These are phyloP conservation scores for Stagonosporopsis chrysanthemi DNA, from an alignment of 2,329 filamentous ascomycete species.

Conservation along the genomic window DNA sequence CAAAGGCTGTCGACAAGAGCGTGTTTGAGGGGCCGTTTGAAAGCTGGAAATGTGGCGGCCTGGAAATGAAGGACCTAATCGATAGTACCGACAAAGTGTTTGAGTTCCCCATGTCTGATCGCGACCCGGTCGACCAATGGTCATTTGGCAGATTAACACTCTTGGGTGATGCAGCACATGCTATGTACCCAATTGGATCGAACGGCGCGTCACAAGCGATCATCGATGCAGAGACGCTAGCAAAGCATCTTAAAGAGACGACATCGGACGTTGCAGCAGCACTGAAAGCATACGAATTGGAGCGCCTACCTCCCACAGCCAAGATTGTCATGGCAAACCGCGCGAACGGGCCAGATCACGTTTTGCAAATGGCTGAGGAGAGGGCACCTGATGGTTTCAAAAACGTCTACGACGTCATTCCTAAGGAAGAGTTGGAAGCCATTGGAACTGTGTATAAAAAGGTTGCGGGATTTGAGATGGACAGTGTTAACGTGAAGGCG, in stretches of 20 bases:
- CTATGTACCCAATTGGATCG: slow-evolving; percentile 55
- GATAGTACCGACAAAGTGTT: slow-evolving; percentile 53
- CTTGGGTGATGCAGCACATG: slow-evolving; percentile 53
- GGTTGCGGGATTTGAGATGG: slow-evolving; percentile 57
- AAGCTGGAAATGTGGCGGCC: slow-evolving; percentile 53
- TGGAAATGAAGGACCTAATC: slow-evolving; percentile 55
- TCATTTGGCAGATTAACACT: slow-evolving; percentile 45
- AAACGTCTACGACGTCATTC: slow-evolving; percentile 53
- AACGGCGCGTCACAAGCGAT: slow-evolving; percentile 57
- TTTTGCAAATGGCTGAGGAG: slow-evolving; percentile 56
- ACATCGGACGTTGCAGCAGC: slow-evolving; percentile 41
- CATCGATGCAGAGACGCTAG: slow-evolving; percentile 53
- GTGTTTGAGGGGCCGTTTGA: slow-evolving; percentile 52
- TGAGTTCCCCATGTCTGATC: slow-evolving; percentile 58
- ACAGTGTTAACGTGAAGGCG: slow-evolving; percentile 54
- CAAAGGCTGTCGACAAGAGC: slow-evolving; percentile 52
- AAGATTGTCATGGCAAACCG: slow-evolving; percentile 58
- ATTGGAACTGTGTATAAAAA: slow-evolving; percentile 50
- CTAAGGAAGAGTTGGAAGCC: slow-evolving; percentile 51
- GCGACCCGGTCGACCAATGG: slow-evolving; percentile 53
- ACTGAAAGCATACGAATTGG: slow-evolving; percentile 50
- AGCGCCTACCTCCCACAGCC: slow-evolving; percentile 53
- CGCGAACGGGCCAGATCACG: slow-evolving; percentile 57
- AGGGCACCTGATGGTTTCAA: slow-evolving; percentile 51
- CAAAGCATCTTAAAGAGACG: slow-evolving; percentile 40